phyloP scores from a whole-genome alignment of 139 green algal species.

The Limnomonas spitsbergensis region DNA sequence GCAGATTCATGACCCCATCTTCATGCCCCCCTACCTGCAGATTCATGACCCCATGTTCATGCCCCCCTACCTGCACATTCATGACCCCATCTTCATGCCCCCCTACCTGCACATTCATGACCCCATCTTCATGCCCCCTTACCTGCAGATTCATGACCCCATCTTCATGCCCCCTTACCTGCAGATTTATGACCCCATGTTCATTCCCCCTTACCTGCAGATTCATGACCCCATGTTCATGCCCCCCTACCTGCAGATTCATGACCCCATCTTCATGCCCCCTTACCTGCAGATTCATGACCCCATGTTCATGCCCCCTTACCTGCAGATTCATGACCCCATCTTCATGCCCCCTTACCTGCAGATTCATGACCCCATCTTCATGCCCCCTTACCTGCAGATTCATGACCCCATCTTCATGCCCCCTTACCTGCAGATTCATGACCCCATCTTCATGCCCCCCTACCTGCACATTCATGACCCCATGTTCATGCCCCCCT shows the following conservation, averaged over 20 bases:
- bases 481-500: too few species aligned
- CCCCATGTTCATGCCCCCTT: neutral
- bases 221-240: neutral
- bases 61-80: too few species aligned
- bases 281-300: neutral
- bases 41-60: conserved; percentile 20
- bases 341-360: too few species aligned
- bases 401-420: conserved; percentile 20
- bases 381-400: conserved; percentile 1
- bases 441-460: neutral
- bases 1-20: neutral
- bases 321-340: conserved; percentile 18
- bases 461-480: conserved; percentile 10
- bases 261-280: too few species aligned
- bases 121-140: too few species aligned
- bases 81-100: neutral
- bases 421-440: too few species aligned
- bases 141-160: neutral
- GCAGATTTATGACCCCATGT: conserved; percentile 14
- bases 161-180: conserved; percentile 4
- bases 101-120: conserved; percentile 10
- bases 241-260: neutral
- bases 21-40: conserved; percentile 1
- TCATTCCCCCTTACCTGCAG: too few species aligned
- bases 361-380: neutral